A percentile compares a stretch with the other conserved stretches of the same genome.
Evolutionary conservation across 495 filamentous ascomycete genomes (phyloP).

Genomic region (Peziza echinospora): DNA sequence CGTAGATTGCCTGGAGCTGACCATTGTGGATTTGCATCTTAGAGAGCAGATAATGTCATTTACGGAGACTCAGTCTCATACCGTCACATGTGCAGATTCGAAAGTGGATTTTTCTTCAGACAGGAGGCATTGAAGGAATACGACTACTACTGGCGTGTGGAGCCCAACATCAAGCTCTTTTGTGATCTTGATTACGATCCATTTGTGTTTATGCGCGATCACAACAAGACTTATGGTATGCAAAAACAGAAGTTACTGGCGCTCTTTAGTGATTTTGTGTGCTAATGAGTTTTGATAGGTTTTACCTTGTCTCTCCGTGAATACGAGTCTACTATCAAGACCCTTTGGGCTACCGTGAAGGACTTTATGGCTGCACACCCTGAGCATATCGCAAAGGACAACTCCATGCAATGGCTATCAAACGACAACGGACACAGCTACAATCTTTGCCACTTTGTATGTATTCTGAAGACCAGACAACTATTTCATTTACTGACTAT

Average conservation of each 20-base stretch:
- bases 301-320: constrained; percentile 82
- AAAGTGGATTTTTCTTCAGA: constrained; percentile 84
- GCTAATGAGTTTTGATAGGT: constrained; percentile 12
- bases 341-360: constrained; percentile 81
- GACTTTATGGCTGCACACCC: constrained; percentile 76
- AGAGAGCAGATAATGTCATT: constrained; percentile 41
- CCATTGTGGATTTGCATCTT: too few relatives aligned
- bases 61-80: constrained; percentile 88
- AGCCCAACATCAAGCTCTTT: constrained; percentile 70
- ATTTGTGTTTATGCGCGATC: constrained; percentile 70
- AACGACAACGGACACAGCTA: constrained; percentile 76
- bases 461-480: too few relatives aligned
- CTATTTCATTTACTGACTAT: neutral
- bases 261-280: neutral
- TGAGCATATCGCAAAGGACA: constrained; percentile 62
- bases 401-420: constrained; percentile 78
- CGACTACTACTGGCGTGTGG: constrained; percentile 85
- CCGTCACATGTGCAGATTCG: constrained; percentile 85
- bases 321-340: constrained; percentile 88
- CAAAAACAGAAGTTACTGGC: too few relatives aligned
- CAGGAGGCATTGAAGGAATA: constrained; percentile 63
- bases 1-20: too few relatives aligned
- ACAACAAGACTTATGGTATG: constrained; percentile 59
- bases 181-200: constrained; percentile 70
- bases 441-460: constrained; percentile 76